These are phyloP conservation scores for Pleurotus sapidus DNA, from an alignment of 768 basidiomycete species.

Conservation along the genomic window DNA sequence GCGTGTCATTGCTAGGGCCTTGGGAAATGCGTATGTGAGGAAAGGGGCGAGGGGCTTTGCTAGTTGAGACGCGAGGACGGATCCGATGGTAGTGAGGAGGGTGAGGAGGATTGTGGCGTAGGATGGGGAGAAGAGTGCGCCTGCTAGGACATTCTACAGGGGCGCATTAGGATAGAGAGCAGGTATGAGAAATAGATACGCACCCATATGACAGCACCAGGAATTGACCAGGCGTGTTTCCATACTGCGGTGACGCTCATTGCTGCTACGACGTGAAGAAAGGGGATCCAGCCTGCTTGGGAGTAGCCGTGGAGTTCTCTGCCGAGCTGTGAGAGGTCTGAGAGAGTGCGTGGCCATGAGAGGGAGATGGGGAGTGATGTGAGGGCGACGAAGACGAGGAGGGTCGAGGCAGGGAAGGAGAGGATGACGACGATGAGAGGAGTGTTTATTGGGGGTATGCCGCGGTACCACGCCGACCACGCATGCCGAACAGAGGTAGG, in stretches of 20 bases:
- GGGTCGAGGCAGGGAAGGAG: constrained; percentile 65
- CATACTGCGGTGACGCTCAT: constrained; percentile 83
- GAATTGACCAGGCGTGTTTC: constrained; percentile 98
- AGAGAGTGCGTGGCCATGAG: constrained; percentile 71
- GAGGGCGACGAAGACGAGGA: constrained; percentile 57
- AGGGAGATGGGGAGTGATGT: constrained; percentile 72
- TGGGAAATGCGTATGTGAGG: constrained; percentile 78
- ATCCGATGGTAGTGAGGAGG: constrained; percentile 83
- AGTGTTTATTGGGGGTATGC: constrained; percentile 31
- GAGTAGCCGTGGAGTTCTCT: constrained; percentile 77
- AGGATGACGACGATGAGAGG: constrained; percentile 44
- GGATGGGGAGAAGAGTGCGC: constrained; percentile 80
- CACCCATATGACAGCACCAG: constrained; percentile 91
- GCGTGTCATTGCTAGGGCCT: constrained; percentile 82
- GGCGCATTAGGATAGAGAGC: constrained; percentile 7
- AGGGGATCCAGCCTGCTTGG: constrained; percentile 59
- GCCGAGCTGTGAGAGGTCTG: constrained; percentile 74
- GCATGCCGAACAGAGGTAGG: constrained; percentile 19
- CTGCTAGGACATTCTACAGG: constrained; percentile 81
- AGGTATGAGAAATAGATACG: constrained; percentile 2
- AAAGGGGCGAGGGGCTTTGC: constrained; percentile 83
- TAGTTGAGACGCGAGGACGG: constrained; percentile 75
- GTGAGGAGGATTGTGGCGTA: constrained; percentile 82
- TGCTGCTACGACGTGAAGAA: constrained; percentile 78
- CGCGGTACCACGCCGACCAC: constrained; percentile 20